Conservation (phyloP, 1,284 basidiomycete species). For the Sporisorium exsertum region DNA sequence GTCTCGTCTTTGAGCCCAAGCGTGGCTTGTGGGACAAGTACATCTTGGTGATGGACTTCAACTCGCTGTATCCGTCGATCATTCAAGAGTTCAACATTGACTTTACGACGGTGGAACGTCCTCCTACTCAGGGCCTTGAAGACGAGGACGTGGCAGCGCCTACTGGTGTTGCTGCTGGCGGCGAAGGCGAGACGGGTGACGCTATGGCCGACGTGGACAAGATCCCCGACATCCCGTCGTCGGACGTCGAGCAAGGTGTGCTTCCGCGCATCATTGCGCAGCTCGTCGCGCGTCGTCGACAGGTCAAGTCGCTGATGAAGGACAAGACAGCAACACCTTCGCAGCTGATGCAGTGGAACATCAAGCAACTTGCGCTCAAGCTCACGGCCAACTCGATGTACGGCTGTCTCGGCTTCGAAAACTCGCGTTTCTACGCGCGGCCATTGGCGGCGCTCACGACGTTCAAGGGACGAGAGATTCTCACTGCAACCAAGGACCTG, state of each 20-base stretch:
- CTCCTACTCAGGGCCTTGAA: constrained; percentile 72
- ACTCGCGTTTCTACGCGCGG: constrained; percentile 96
- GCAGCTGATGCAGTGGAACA: constrained; percentile 89
- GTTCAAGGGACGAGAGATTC: constrained; percentile 96
- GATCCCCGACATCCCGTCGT: constrained; percentile 86
- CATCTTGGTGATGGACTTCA: constrained; percentile 99
- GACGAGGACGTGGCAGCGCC: constrained; percentile 15
- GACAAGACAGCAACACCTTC: constrained; percentile 81
- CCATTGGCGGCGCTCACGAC: constrained; percentile 96
- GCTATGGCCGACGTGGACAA: constrained; percentile 72
- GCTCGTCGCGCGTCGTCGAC: constrained; percentile 86
- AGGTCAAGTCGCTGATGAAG: constrained; percentile 96
- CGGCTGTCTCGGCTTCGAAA: constrained; percentile 97
- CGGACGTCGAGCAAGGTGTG: constrained; percentile 83
- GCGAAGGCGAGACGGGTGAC: constrained; percentile 25
- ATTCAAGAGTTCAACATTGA: constrained; percentile 99
- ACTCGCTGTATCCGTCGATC: constrained; percentile 98
- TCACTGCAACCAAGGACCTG: constrained; percentile 91
- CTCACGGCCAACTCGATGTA: constrained; percentile 99
- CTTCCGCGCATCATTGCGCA: constrained; percentile 95
- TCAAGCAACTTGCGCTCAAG: constrained; percentile 96
- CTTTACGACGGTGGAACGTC: constrained; percentile 91
- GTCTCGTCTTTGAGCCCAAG: constrained; percentile 97
- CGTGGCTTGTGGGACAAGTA: constrained; percentile 95
- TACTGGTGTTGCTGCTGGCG: constrained; percentile 9